phyloP scores from a whole-genome alignment of 805 yeast species.

The Yamadazyma tumulicola region DNA sequence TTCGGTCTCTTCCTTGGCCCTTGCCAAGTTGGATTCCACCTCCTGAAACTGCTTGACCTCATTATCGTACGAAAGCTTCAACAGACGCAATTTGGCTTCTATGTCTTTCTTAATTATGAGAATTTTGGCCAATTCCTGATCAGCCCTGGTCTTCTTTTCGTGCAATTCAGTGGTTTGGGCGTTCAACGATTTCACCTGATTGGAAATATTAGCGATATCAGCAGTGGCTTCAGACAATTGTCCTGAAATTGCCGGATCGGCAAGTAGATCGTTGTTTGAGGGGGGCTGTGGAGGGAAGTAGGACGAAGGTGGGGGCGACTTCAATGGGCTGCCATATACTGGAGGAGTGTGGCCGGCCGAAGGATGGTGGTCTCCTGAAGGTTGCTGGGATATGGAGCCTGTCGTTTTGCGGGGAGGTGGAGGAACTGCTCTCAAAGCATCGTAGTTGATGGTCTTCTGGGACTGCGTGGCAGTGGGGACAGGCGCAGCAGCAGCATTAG shows the following conservation, averaged over 20 bases:
- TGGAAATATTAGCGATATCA: slow-evolving; percentile 82
- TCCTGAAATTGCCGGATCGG: slow-evolving; percentile 60
- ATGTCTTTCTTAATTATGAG: slow-evolving; percentile 66
- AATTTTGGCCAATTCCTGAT: slow-evolving; percentile 69
- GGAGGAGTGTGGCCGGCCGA: slow-evolving; percentile 8
- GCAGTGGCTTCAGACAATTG: slow-evolving; percentile 75
- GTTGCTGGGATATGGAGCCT: slow-evolving; percentile 10
- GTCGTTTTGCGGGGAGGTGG: slow-evolving; percentile 34
- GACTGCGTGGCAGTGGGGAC: slow-evolving; percentile 1
- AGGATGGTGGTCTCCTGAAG: background rate
- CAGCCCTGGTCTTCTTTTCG: slow-evolving; percentile 70
- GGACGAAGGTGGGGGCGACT: slow-evolving; percentile 11
- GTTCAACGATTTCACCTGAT: slow-evolving; percentile 76
- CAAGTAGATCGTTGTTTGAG: slow-evolving; percentile 42
- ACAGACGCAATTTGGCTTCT: slow-evolving; percentile 61
- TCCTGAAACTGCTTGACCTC: slow-evolving; percentile 75
- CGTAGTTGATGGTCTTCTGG: slow-evolving; percentile 38
- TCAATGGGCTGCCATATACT: slow-evolving; percentile 16
- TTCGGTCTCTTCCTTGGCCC: slow-evolving; percentile 64
- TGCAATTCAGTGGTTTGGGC: slow-evolving; percentile 68
- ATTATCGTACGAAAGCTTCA: slow-evolving; percentile 69
- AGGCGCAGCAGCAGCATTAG: slow-evolving; percentile 11
- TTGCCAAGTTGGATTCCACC: slow-evolving; percentile 59
- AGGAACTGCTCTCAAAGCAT: slow-evolving; percentile 48
- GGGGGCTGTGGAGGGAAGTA: slow-evolving; percentile 3